phyloP scores from a whole-genome alignment of 805 yeast species.

The Danielia oregonensis region DNA sequence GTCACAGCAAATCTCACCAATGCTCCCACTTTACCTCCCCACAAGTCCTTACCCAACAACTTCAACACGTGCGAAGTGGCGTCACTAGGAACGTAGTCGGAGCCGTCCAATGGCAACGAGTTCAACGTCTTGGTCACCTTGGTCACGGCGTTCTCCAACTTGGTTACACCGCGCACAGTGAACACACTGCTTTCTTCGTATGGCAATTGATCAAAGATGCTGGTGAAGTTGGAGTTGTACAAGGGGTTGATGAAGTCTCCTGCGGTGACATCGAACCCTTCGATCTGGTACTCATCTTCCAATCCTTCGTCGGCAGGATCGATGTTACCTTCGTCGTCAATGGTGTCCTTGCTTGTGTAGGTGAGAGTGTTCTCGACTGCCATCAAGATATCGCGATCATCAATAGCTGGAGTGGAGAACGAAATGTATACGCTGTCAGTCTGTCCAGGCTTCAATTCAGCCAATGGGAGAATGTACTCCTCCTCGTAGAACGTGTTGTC shows the following conservation, averaged over 20 bases:
- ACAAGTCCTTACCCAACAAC: constrained; percentile 74
- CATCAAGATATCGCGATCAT: constrained; percentile 32
- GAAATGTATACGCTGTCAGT: constrained; percentile 78
- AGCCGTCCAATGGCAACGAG: constrained; percentile 63
- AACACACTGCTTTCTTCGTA: constrained; percentile 61
- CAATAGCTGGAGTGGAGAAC: constrained; percentile 55
- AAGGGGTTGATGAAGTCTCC: constrained; percentile 83
- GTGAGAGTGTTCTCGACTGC: constrained; percentile 64
- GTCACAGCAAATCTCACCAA: constrained; percentile 47
- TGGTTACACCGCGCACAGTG: constrained; percentile 48
- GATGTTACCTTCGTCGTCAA: constrained; percentile 64
- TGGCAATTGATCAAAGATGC: constrained; percentile 68
- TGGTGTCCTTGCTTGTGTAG: constrained; percentile 76
- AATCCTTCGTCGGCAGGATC: constrained; percentile 74
- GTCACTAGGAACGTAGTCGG: constrained; percentile 60
- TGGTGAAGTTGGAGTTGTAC: constrained; percentile 71
- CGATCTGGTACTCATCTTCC: constrained; percentile 91
- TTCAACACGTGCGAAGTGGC: constrained; percentile 69
- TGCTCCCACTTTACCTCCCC: constrained; percentile 54
- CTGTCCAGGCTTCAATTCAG: constrained; percentile 64
- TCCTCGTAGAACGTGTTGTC: constrained; percentile 57
- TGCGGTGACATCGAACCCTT: constrained; percentile 65
- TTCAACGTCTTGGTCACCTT: constrained; percentile 49
- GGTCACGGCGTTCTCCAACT: constrained; percentile 41
- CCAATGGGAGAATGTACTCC: constrained; percentile 72